Conservation (phyloP, 345 rosid species). For the Aquilaria malaccensis region DNA sequence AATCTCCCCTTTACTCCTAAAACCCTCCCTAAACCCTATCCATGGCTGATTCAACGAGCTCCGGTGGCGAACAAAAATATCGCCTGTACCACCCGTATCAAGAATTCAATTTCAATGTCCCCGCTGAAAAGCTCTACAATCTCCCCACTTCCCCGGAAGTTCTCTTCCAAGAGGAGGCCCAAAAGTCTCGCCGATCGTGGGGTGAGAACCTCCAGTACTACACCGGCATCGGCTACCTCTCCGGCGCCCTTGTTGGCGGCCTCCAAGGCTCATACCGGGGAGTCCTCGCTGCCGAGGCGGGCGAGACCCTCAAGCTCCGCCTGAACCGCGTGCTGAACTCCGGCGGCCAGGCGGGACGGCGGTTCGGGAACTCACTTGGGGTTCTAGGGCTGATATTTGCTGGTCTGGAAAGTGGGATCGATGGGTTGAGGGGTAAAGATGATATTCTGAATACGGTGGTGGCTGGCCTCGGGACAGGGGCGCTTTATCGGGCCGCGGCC, state of each 20-base stretch:
- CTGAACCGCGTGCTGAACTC: too few relatives aligned
- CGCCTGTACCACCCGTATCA: slow-evolving; percentile 5
- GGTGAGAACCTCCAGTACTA: slow-evolving; percentile 4
- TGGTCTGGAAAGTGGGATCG: slow-evolving; percentile 2
- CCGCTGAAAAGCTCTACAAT: not conserved
- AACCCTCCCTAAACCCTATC: not conserved
- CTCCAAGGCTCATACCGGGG: not conserved
- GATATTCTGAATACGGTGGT: not conserved
- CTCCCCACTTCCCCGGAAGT: slow-evolving; percentile 1
- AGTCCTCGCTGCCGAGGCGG: not conserved
- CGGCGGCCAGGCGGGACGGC: not conserved
- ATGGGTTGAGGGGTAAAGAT: not conserved
- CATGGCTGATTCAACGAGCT: not conserved
- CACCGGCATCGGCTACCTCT: slow-evolving; percentile 1
- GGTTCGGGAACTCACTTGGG: slow-evolving; percentile 3
- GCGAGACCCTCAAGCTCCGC: too few relatives aligned
- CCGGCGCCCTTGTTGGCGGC: not conserved
- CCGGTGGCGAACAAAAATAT: not conserved
- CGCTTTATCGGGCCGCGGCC: not conserved
- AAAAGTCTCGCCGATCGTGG: not conserved
- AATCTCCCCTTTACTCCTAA: not conserved
- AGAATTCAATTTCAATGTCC: not conserved
- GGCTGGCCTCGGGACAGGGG: slow-evolving; percentile 5
- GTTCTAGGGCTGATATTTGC: slow-evolving; percentile 4
- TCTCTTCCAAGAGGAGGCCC: slow-evolving; percentile 1